These are phyloP conservation scores for Suillus subluteus DNA, from an alignment of 768 basidiomycete species.

Conservation along the genomic window DNA sequence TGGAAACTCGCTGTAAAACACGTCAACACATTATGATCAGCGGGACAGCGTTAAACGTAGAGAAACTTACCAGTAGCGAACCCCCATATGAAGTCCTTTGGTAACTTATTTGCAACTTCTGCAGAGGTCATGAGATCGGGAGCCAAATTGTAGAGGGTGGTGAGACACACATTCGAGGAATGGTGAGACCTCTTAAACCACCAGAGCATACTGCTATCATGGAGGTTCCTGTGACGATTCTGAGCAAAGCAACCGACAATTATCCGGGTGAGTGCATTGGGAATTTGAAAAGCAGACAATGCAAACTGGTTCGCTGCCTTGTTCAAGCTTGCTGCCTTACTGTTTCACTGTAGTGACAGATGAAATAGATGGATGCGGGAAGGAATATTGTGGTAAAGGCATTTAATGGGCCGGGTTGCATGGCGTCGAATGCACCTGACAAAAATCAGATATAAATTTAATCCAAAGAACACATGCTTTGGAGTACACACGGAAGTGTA, in stretches of 20 bases:
- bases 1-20: conserved; percentile 62
- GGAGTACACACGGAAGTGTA: neutral
- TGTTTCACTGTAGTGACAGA: neutral
- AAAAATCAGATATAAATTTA: neutral
- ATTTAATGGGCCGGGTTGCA: neutral
- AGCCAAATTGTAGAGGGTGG: conserved; percentile 31
- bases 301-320: neutral
- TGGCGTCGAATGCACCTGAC: neutral
- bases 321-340: too few species aligned
- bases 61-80: conserved; percentile 62
- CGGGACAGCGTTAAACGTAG: conserved; percentile 1
- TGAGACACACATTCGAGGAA: conserved; percentile 28
- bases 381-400: conserved; percentile 5
- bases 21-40: conserved; percentile 8
- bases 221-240: conserved; percentile 35
- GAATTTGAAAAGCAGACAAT: conserved; percentile 5
- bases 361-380: neutral
- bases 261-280: conserved; percentile 41
- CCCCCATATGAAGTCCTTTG: conserved; percentile 68
- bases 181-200: conserved; percentile 43
- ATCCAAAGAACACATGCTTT: neutral
- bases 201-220: conserved; percentile 30
- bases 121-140: conserved; percentile 31
- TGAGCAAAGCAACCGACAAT: conserved; percentile 46
- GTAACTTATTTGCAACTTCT: conserved; percentile 43